phyloP scores from a whole-genome alignment of 2,329 filamentous ascomycete genomes.

The Clonostachys chloroleuca region DNA sequence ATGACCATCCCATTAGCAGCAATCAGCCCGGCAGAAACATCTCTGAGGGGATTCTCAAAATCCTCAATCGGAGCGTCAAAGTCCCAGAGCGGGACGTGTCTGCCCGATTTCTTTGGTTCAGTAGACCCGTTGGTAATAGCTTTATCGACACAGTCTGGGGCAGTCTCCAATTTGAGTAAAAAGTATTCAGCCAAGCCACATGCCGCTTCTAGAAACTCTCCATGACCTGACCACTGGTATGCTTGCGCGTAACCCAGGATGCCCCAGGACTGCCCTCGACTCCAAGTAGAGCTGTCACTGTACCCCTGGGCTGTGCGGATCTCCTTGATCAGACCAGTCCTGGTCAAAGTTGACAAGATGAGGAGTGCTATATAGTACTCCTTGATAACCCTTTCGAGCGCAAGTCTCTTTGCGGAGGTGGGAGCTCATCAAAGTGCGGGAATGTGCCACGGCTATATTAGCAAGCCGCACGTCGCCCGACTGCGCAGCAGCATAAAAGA shows the following conservation, averaged over 20 bases:
- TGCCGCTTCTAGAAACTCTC: slow-evolving; percentile 36
- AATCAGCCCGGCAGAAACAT: slow-evolving; percentile 30
- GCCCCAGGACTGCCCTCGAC: slow-evolving; percentile 46
- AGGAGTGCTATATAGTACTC: slow-evolving; percentile 24
- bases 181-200: slow-evolving; percentile 45
- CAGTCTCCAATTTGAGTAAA: slow-evolving; percentile 25
- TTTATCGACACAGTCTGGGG: slow-evolving; percentile 16
- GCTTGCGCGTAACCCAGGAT: slow-evolving; percentile 45
- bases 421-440: slow-evolving; percentile 28
- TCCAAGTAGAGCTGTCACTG: slow-evolving; percentile 40
- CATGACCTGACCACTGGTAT: slow-evolving; percentile 40
- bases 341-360: slow-evolving; percentile 44
- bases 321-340: slow-evolving; percentile 32
- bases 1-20: slow-evolving; percentile 35
- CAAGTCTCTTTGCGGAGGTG: slow-evolving; percentile 29
- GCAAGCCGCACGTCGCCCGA: slow-evolving; percentile 15
- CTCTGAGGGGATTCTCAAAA: slow-evolving; percentile 16
- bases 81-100: slow-evolving; percentile 28
- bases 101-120: slow-evolving; percentile 1
- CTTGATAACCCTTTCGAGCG: slow-evolving; percentile 3
- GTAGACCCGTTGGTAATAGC: background rate
- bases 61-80: slow-evolving; percentile 39
- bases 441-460: slow-evolving; percentile 27
- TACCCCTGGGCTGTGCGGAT: slow-evolving; percentile 44
- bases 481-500: slow-evolving; percentile 26